Evolutionary conservation across 257 asterid genomes (phyloP), one percentile per base, ranked within the genome.

Genomic region (Lantana camara): DNA sequence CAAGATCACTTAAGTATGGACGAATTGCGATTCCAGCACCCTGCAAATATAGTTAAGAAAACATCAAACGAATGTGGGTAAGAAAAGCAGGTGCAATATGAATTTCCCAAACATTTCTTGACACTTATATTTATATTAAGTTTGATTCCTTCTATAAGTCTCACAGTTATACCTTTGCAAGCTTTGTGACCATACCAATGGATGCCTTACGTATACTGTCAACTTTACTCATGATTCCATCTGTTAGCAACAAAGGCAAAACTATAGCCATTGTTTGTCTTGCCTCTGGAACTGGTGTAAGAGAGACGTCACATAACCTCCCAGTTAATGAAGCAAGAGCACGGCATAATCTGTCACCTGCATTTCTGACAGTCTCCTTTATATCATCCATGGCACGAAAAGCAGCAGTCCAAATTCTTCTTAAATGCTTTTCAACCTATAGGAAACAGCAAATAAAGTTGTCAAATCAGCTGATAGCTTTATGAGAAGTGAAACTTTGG

Each of bases 311-410:
- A 65, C 97, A 90, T 71, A 93, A 63, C 76, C 99, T 81, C 85
- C 81, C 86, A 34, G 95, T 90, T 77, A 93, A 79, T 41, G 95
- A 77, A 38, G 87, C 78, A 73, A 90, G 88, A 72, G 92, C 83
- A 71, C 95, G 97, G 77, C 95, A 93, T 68, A 93, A 81, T 75
- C 95, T 83, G 68, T 93, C 99, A 56, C 97, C 99, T 4, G 99
- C 86, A 74, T 77, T 93, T 76, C 99, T 85, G 66, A 93, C 99
- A 52, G 97, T 90, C 70, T 93, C 99, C 76, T 93, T 93, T 78
- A 93, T 87, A 69, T 93, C 99, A 81, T 90, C 99, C 97, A 90
- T 90, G 61, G 97, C 95, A 47, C 99, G 93, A 66, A 85, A 93
- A 76, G 96, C 91, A 81, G 90, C 92, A 52, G 69, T 84, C 99